Base-by-base conservation (phyloP, 768 basidiomycete genomes). In the Phanerochaete carnosa region DNA sequence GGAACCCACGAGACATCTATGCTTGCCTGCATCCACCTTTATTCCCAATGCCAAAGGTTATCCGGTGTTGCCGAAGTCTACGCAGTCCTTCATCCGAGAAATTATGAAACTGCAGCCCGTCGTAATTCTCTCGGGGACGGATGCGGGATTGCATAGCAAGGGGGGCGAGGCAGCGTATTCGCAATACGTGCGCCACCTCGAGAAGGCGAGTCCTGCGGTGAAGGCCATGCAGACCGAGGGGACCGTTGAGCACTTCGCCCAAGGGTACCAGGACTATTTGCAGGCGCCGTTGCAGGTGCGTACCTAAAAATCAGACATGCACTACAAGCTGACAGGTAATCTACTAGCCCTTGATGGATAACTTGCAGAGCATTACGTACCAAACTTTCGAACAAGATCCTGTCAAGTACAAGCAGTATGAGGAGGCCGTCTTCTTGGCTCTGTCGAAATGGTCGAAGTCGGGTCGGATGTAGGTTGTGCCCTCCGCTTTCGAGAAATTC, bases 381-480 rank as follows among this genome's bases (percentile, higher is more conserved):
- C 94, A 98, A 70, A 94, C 93, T 2, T 99, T 99, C 69, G 97
- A 99, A 70, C 86, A 94, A 71, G 97, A 98, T 76, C 96, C 97
- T 2, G 88, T 98, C 62, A 99, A 99, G 74, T 99, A 99, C 71
- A 74, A 82, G 58, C 88, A 93, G 67, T 99, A 99, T 71, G 97
- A 99, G 77, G 92, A 96, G 81, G 95, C 95, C 3, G 85, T 95
- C 65, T 92, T 82, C 67, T 78, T 80, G 57, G 95, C 95, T 16
- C 77, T 99, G 67, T 66, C 80, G 43, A 94, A 96, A 64, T 81
- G 90, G 74, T 82, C 86, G 0, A 55, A 57, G 45, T 72, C 76
- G 5, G 79, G 78, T 25, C 78, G 80, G 69, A 81, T 90, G 94
- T 95, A 70, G 72, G 88, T 39, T 76, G 16, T 19, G 49, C 4